Conservation (phyloP, 2,329 filamentous ascomycete genomes). For the Fusarium sp. region DNA sequence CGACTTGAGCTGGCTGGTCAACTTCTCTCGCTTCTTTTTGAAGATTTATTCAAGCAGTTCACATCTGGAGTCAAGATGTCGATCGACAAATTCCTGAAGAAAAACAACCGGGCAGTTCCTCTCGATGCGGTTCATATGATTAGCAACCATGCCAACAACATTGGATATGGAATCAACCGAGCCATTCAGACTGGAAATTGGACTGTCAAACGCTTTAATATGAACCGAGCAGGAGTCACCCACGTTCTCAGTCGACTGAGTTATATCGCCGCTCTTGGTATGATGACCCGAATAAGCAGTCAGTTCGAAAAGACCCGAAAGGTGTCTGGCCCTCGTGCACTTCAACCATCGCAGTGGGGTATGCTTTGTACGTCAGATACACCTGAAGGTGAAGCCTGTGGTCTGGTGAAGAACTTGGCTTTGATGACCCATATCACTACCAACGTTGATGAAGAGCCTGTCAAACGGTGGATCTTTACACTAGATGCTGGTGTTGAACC, state of each 20-base stretch:
- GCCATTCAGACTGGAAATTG: constrained; percentile 98
- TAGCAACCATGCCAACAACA: constrained; percentile 83
- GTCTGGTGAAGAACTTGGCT: constrained; percentile 96
- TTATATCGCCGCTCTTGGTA: constrained; percentile 95
- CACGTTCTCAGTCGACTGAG: constrained; percentile 95
- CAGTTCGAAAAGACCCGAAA: constrained; percentile 99
- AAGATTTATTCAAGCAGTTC: constrained; percentile 98
- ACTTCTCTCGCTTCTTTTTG: constrained; percentile 90
- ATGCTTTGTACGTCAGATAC: constrained; percentile 98
- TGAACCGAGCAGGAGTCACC: constrained; percentile 96
- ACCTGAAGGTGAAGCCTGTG: constrained; percentile 97
- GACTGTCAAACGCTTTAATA: constrained; percentile 97
- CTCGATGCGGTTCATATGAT: constrained; percentile 90
- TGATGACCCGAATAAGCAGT: constrained; percentile 99
- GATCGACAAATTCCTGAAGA: constrained; percentile 95
- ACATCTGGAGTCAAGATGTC: constrained; percentile 88
- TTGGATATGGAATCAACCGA: constrained; percentile 92
- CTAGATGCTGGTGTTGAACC: constrained; percentile 85
- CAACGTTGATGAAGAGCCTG: constrained; percentile 90
- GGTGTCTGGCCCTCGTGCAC: constrained; percentile 91
- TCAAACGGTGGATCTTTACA: constrained; percentile 85
- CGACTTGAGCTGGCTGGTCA: constrained; percentile 94
- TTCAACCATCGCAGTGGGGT: constrained; percentile 97
- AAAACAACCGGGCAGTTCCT: constrained; percentile 86
- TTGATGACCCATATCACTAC: constrained; percentile 99